Evolutionary conservation across 495 filamentous ascomycete species (phyloP), one percentile per base, ranked within the genome.

Genomic region (Daldinia bambusicola): DNA sequence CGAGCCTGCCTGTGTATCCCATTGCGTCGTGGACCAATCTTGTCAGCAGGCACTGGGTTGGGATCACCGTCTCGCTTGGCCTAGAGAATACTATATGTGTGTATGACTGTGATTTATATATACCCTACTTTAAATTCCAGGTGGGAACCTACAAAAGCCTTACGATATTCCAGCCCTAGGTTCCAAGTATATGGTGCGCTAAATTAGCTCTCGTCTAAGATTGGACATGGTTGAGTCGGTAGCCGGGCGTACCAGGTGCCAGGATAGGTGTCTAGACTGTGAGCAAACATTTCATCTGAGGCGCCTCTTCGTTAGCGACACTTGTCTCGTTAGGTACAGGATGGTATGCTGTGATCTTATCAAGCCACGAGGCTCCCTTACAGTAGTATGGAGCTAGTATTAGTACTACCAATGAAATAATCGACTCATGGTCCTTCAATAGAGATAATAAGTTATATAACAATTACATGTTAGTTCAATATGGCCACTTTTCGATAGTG

Each of bases 131-230:
- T 36, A 43, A 43, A 18, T 26, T 3, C 26, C 26, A 26, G 26
- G 26, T 3, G 26, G 26, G 26, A 26, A 26, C 26, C 26, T 1
- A 26, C 26, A 3, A 26, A 26, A 26, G 26, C 22, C 48, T 14
- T 30, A 30, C 13, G 16, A 38, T 53, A 60, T 18, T 26, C 36
- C 50, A 51, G 34, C 40, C 55, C n/a, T 22, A 34, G 45, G 26
- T 52, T 34, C 64, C 64, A 50, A 67, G 45, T 67, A n/a, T 34
- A 10, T 32, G 63, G 43, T 18, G 63, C 43, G 18, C 18, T 67
- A 53, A 20, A 52, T 10, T 40, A 22, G 4, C 31, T 31, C 40
- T 58, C 16, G 40, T 66, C 32, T 40, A 37, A 58, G 36, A 34
- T 22, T 38, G 18, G 16, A 9, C 9, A 34, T n/a, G 9, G 50